phyloP scores from a whole-genome alignment of 2,329 filamentous ascomycete genomes.

The Diaporthe capsici region DNA sequence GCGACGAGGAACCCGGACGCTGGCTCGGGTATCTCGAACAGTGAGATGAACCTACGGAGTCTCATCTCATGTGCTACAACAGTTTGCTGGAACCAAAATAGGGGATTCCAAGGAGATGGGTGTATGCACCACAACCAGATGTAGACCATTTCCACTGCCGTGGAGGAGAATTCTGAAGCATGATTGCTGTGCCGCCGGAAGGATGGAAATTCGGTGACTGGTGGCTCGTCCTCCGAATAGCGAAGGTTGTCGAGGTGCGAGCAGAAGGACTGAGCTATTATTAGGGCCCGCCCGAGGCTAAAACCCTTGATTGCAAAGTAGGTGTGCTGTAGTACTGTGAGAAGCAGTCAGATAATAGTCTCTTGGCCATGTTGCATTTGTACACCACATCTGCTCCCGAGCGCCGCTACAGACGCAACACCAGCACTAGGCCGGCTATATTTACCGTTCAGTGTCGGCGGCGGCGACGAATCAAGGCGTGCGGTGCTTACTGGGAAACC shows the following conservation, averaged over 20 bases:
- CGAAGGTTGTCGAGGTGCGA: background rate
- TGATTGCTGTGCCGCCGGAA: slow-evolving; percentile 7
- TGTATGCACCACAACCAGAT: background rate
- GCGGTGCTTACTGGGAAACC: background rate
- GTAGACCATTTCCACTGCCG: background rate
- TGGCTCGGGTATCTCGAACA: background rate
- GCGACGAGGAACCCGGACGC: background rate
- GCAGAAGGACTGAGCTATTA: background rate
- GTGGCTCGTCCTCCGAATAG: background rate
- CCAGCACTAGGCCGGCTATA: slow-evolving; percentile 9
- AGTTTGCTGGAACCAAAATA: background rate
- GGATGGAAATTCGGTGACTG: background rate
- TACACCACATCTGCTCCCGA: background rate
- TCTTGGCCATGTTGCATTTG: slow-evolving; percentile 28
- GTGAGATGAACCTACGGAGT: background rate
- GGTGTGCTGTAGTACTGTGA: background rate
- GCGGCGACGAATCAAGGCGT: background rate
- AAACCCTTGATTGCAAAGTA: background rate
- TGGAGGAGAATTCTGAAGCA: background rate
- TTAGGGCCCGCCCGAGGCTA: background rate
- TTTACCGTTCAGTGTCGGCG: background rate
- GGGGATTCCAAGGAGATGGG: background rate
- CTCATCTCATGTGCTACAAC: background rate
- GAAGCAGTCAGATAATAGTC: slow-evolving; percentile 19
- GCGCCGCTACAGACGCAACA: slow-evolving; percentile 6